Base-by-base conservation (phyloP, 345 rosid genomes). In the Brassica incana region DNA sequence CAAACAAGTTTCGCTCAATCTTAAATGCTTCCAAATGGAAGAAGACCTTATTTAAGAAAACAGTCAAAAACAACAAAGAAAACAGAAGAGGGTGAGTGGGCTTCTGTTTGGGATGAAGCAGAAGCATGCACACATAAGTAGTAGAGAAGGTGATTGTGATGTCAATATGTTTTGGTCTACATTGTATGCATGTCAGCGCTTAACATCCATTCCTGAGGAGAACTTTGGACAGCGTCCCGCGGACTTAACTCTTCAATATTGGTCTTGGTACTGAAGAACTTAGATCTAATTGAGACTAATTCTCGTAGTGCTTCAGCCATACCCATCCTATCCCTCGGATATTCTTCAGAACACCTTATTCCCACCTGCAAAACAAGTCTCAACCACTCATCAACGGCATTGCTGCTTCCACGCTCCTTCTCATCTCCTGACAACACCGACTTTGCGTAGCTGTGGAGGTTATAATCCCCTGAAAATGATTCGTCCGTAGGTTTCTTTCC, bases 401-500 rank as follows among this genome's bases (percentile, higher is more conserved):
- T 6, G 2, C 65, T 71, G 12, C 48, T 14, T 59, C 65, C 30
- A 2, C 35, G 25, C 10, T 68, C 62, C 50, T 68, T 32, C 1
- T 25, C 54, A 60, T 32, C 29, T 58, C 77, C 76, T 0, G 60
- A 71, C 48, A 79, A 74, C 23, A 80, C 32, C 0, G 16, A 58
- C 65, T 82, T 78, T 3, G 80, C 69, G 70, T 75, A 65, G 32
- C 79, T 45, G 62, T 56, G 78, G 52, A 87, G 82, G 72, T 75
- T 80, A 25, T 33, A 67, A 30, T 74, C 68, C 33, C 78, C 87
- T 9, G 67, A 35, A 40, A 85, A 85, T 45, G 72, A 73, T 10
- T 40, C 36, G 6, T 84, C 36, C 8, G 81, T 84, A 0, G 90
- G 88, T 48, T 80, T 72, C 45, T 80, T 87, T 6, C 85, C 77